phyloP scores from a whole-genome alignment of 2,329 filamentous ascomycete genomes.

The Epicoccum sorghinum region DNA sequence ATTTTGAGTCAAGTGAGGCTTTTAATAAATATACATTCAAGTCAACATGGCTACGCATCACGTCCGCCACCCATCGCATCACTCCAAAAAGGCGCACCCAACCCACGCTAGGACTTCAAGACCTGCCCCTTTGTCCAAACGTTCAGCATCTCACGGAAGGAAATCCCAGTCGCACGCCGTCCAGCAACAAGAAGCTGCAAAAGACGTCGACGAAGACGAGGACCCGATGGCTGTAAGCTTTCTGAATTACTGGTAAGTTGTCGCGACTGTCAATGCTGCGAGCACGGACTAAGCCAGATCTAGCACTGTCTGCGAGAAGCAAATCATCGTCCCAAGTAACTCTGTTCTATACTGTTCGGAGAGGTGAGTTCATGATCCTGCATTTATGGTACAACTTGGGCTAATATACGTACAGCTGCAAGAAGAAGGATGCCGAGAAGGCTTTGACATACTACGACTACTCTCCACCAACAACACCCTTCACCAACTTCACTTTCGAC shows the following conservation, averaged over 20 bases:
- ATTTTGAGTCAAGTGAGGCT: conserved; percentile 33
- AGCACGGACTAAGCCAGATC: conserved; percentile 12
- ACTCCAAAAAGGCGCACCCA: conserved; percentile 44
- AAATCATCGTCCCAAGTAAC: conserved; percentile 67
- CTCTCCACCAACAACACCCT: conserved; percentile 47
- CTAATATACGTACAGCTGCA: conserved; percentile 49
- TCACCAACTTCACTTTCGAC: conserved; percentile 46
- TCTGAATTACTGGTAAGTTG: conserved; percentile 58
- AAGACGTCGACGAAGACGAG: conserved; percentile 53
- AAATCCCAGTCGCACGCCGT: conserved; percentile 35
- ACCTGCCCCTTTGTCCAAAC: conserved; percentile 43
- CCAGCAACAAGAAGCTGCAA: conserved; percentile 31
- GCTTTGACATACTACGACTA: conserved; percentile 38
- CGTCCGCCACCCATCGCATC: conserved; percentile 41
- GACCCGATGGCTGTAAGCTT: conserved; percentile 60
- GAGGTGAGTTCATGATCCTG: conserved; percentile 55
- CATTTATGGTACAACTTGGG: not conserved
- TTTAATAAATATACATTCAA: conserved; percentile 44
- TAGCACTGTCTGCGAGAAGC: conserved; percentile 69
- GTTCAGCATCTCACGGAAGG: conserved; percentile 37
- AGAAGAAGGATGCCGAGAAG: conserved; percentile 53
- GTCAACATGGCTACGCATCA: conserved; percentile 43
- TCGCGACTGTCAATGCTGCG: not conserved
- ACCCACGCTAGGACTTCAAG: conserved; percentile 43
- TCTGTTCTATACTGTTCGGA: conserved; percentile 69